phyloP scores from a whole-genome alignment of 352 stramenopile species.

The Poterioochromonas sp. region DNA sequence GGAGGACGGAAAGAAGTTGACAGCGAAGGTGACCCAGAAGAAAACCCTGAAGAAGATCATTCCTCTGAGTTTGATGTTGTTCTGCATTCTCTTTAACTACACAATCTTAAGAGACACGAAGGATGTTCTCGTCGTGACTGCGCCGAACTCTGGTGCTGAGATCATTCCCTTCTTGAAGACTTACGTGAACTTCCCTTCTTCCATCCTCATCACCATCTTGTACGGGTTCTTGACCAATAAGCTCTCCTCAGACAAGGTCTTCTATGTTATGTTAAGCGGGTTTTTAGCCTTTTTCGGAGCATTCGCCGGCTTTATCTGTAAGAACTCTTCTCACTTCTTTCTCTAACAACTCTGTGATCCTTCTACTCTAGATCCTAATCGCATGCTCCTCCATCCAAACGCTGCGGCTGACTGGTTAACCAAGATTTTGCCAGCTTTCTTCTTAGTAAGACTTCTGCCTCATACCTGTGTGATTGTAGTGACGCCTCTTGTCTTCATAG shows the following conservation, averaged over 20 bases:
- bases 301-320: slow-evolving; percentile 58
- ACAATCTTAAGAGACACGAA: slow-evolving; percentile 70
- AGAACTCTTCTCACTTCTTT: background rate
- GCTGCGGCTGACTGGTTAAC: slow-evolving; percentile 47
- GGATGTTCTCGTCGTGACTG: slow-evolving; percentile 72
- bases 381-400: slow-evolving; percentile 59
- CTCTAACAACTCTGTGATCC: slow-evolving; percentile 26
- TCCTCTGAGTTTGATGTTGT: slow-evolving; percentile 67
- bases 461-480: background rate
- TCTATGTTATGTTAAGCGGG: slow-evolving; percentile 58
- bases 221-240: slow-evolving; percentile 45
- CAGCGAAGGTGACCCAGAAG: background rate
- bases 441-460: slow-evolving; percentile 26
- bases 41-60: slow-evolving; percentile 57
- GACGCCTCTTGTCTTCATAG: background rate
- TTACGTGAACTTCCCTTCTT: slow-evolving; percentile 66
- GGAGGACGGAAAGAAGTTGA: no score
- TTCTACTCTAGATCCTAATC: slow-evolving; percentile 56
- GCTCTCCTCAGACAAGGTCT: slow-evolving; percentile 60
- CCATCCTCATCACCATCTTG: slow-evolving; percentile 53
- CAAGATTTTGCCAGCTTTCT: slow-evolving; percentile 37
- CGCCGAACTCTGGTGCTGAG: slow-evolving; percentile 53
- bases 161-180: slow-evolving; percentile 78
- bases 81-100: slow-evolving; percentile 78
- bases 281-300: slow-evolving; percentile 65